A percentile compares a stretch with the other conserved stretches of the same genome.
Conservation (phyloP, 2,329 filamentous ascomycete genomes). For the Neofusicoccum kwambonambiense region DNA sequence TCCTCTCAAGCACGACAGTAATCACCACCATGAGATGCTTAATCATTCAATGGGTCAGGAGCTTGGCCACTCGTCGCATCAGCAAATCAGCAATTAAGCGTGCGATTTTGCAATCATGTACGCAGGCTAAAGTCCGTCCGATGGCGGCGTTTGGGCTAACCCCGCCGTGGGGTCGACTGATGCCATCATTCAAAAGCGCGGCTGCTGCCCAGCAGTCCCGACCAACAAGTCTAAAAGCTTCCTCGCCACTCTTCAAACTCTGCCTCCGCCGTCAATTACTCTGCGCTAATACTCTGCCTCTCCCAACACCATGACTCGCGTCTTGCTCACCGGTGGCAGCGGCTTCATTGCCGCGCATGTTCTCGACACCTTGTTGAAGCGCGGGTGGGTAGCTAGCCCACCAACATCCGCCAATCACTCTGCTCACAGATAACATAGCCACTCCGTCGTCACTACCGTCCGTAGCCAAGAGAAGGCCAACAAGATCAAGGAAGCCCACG, state of each 20-base stretch:
- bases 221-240: not conserved
- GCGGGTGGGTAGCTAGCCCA: constrained; percentile 39
- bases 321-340: constrained; percentile 52
- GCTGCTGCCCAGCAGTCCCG: not conserved
- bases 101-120: not conserved
- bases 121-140: constrained; percentile 2
- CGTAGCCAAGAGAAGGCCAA: constrained; percentile 61
- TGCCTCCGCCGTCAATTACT: not conserved
- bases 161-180: constrained; percentile 13
- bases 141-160: not conserved
- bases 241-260: not conserved
- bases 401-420: not conserved
- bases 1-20: too few species aligned
- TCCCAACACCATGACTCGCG: constrained; percentile 33
- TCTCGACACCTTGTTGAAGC: constrained; percentile 58
- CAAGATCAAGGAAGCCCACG: constrained; percentile 57
- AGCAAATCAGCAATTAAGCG: not conserved
- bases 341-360: constrained; percentile 67
- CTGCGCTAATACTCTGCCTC: not conserved
- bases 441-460: constrained; percentile 63
- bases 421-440: constrained; percentile 36
- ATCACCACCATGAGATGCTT: not conserved
- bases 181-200: constrained; percentile 9
- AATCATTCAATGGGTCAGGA: not conserved
- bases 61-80: not conserved